Percentiles rank a stretch among this genome's conserved stretches.
Conservation (phyloP, 73 alveolate species). For the Paramecium pentaurelia region DNA sequence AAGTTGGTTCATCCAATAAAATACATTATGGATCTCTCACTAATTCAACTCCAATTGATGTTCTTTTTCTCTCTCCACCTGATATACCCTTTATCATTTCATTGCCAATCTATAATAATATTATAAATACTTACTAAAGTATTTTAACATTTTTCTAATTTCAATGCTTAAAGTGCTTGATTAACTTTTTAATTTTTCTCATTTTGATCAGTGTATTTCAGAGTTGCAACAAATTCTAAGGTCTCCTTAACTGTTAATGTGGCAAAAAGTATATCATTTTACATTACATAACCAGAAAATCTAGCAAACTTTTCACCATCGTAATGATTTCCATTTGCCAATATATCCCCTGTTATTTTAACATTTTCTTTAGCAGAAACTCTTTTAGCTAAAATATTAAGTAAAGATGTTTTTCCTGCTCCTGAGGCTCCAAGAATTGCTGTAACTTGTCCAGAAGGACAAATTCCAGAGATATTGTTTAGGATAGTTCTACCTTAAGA, state of each 20-base stretch:
- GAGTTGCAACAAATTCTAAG: conserved; percentile 81
- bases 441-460: conserved; percentile 80
- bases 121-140: background rate
- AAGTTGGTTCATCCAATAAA: conserved; percentile 72
- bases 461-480: conserved; percentile 77
- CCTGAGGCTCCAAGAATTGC: conserved; percentile 94
- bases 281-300: conserved; percentile 81
- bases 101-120: conserved; percentile 65
- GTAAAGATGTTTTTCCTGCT: conserved; percentile 93
- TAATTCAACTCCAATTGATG: conserved; percentile 72
- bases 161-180: conserved; percentile 65
- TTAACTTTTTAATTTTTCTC: conserved; percentile 71
- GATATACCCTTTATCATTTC: conserved; percentile 64
- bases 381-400: conserved; percentile 83
- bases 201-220: conserved; percentile 67
- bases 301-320: conserved; percentile 67
- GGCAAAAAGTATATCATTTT: conserved; percentile 83
- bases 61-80: conserved; percentile 72
- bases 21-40: conserved; percentile 67
- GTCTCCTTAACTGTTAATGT: conserved; percentile 87
- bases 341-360: conserved; percentile 71
- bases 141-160: conserved; percentile 70
- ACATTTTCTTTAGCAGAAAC: conserved; percentile 62
- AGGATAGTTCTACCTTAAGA: conserved; percentile 49
- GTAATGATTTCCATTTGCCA: conserved; percentile 73